Evolutionary conservation across 2,329 filamentous ascomycete genomes (phyloP), one percentile per base, ranked within the genome.

Genomic region (Apiospora malaysiana): DNA sequence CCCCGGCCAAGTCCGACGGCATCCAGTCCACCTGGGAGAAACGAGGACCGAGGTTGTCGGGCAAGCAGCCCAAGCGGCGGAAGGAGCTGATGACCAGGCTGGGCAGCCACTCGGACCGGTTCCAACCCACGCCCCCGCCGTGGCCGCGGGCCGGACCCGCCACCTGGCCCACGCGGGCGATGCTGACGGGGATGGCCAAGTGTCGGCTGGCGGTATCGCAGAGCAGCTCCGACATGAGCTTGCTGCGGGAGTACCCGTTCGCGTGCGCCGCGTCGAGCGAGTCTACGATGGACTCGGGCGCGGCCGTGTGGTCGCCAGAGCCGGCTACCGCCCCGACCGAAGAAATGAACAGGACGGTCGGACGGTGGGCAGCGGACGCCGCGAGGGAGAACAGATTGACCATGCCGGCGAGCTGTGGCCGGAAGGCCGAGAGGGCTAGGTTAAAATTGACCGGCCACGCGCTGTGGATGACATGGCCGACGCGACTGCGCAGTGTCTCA

Each of bases 21-120:
- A 51, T 79, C 87, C 87, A 89, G 74, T 88, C 85, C 1, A 88
- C 78, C 0, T 5, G 14, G 0, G 45, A 81, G 70, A 12, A 73
- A 73, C 51, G 51, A 1, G 73, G 45, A 1, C 80, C 81, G 4
- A 85, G 74, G 4, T 76, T 70, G 1, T 76, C 73, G 0, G 84
- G 83, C 0, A 85, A 45, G 8, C 74, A 72, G 0, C 79, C 78
- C 0, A 83, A 71, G 5, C 79, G 71, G 5, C 79, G 75, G 9
- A 78, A 71, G 0, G 81, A 82, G 65, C 79, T 83, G 9, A 78
- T 71, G 2, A 84, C 73, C 40, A 85, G 77, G 73, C 77, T 80
- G 0, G 82, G 78, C 16, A 85, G 78, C 71, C 82, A 83, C 73
- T 84, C 82, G 1, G 75, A 74, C 8, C 77, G 75, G 63, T 81